Evolutionary conservation across 2,329 filamentous ascomycete species (phyloP).

Genomic region (Gnomoniopsis smithogilvyi): DNA sequence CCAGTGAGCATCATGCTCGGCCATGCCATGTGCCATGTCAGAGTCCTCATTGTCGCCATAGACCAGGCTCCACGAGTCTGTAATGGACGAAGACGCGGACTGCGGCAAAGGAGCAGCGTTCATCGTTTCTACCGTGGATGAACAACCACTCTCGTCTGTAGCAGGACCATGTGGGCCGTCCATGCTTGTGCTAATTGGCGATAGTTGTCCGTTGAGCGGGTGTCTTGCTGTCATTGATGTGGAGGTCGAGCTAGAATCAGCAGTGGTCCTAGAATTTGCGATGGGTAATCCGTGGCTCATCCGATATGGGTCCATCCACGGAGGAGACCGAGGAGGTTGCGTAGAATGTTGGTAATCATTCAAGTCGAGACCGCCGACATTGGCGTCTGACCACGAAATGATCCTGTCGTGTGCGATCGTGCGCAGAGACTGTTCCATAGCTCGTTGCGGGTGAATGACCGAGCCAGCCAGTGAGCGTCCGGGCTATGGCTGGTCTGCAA

Average conservation of each 20-base stretch:
- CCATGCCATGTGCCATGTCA: constrained; percentile 10
- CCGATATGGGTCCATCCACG: constrained; percentile 31
- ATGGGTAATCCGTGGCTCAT: constrained; percentile 18
- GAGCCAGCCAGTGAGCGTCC: constrained; percentile 8
- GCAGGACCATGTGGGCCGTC: constrained; percentile 30
- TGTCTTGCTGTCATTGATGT: constrained; percentile 27
- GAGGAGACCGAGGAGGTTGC: constrained; percentile 31
- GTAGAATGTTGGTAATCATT: constrained; percentile 37
- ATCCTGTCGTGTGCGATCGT: constrained; percentile 40
- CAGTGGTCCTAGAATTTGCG: constrained; percentile 1
- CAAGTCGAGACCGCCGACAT: constrained; percentile 37
- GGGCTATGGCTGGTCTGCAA: not conserved
- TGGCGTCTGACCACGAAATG: constrained; percentile 43
- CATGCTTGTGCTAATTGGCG: constrained; percentile 50
- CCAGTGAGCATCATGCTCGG: constrained; percentile 40
- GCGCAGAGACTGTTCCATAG: constrained; percentile 44
- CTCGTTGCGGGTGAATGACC: constrained; percentile 27
- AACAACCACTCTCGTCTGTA: constrained; percentile 21
- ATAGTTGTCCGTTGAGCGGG: constrained; percentile 45
- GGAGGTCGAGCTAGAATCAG: constrained; percentile 19
- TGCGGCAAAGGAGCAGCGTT: constrained; percentile 40
- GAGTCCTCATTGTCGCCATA: constrained; percentile 29
- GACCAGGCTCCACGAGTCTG: constrained; percentile 42
- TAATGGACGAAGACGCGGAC: constrained; percentile 44
- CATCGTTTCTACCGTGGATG: constrained; percentile 34